Base-by-base conservation (phyloP, 768 basidiomycete genomes). In the Tulasnella sp. region DNA sequence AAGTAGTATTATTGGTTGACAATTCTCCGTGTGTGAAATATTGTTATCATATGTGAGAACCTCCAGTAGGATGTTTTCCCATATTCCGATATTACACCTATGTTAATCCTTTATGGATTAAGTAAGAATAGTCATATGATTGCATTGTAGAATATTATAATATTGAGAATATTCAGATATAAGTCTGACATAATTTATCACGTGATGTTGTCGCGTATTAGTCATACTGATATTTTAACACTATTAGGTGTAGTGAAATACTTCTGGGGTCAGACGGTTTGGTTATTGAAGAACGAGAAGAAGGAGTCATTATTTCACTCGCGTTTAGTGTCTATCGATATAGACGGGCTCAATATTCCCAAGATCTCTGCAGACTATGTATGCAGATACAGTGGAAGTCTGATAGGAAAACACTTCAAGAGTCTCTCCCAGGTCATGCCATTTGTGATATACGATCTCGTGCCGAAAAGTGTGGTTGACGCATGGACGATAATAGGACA, bases 401-500 rank as follows among this genome's bases (percentile, higher is more conserved):
- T 70, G 0, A 62, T 69, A 4, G 64, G 65, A 0, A 64, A 62
- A 29, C 69, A 59, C 22, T 59, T 59, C 55, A 59, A 59, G 13
- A 58, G 49, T 20, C 24, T 59, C 8, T 42, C 47, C 5, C 54
- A 55, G 24, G 53, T 55, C 2, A 7, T 55, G 20, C 35, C 54
- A 4, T 35, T 13, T 54, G 15, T 54, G 1, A 27, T 72, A 1
- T 58, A 68, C 39, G 71, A 64, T 27, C 49, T 73, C 10, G 56
- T 72, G 0, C 47, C 66, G 2, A 1, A 15, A 0, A 53, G 61
- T 1, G 56, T 53, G 6, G 61, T 60, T 16, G 57, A 59, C 7
- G 53, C 65, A 0, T 72, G 70, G 72, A 20, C 63, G 0, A 49
- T 67, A 0, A 52, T 72, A 1, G 63, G 61, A 1, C 59, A 49